Conservation (phyloP, 2,329 filamentous ascomycete genomes). For the Alternaria brassicae region DNA sequence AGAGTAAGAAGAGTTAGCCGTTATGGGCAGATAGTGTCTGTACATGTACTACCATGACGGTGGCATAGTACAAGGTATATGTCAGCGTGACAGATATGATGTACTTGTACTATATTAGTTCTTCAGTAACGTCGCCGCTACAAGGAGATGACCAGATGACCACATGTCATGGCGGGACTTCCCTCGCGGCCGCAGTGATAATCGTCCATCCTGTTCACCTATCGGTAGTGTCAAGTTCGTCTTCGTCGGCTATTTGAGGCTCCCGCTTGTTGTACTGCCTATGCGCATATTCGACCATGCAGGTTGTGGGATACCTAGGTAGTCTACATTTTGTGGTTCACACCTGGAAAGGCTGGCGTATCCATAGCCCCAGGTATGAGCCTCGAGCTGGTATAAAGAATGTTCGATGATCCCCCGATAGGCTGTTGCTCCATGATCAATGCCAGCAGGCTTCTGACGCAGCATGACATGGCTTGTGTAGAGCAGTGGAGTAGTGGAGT, state of each 20-base stretch:
- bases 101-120: background rate
- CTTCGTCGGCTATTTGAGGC: background rate
- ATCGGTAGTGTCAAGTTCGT: background rate
- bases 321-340: background rate
- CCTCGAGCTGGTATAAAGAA: background rate
- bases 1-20: background rate
- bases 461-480: background rate
- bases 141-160: background rate
- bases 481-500: background rate
- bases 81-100: background rate
- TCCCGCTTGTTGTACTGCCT: background rate
- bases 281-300: background rate
- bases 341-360: background rate
- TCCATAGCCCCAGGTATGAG: background rate
- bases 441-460: background rate
- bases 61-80: background rate
- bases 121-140: background rate
- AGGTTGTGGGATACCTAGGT: background rate
- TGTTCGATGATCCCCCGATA: background rate
- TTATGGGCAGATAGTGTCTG: background rate
- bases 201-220: background rate
- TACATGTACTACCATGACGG: background rate
- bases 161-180: background rate
- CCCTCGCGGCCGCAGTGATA: background rate
- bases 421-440: background rate